Evolutionary conservation across 2,329 filamentous ascomycete species (phyloP), one percentile per base, ranked within the genome.

Genomic region (Zelopaecilomyces penicillatus): DNA sequence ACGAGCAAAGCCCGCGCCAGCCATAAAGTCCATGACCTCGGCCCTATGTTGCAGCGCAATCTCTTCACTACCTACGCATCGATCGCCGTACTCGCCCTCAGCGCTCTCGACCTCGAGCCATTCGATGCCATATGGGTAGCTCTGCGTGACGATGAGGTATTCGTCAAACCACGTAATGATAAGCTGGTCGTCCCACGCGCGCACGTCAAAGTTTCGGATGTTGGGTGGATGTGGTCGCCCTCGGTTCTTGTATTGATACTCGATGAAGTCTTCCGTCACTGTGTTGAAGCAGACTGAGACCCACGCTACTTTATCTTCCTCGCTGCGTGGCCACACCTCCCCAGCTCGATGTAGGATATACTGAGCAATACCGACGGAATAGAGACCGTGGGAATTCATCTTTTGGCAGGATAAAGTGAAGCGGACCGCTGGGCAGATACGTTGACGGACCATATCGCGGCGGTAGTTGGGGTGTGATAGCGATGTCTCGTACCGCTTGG

Each of bases 131-230:
- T 48, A 45, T 5, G 43, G 37, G n/a, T 48, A 48, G 19, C 19
- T 19, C 12, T 45, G 39, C 11, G 39, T 28, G 37, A 42, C 44
- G 12, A 48, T 42, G 28, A 48, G 46, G 9, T 48, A 48, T 27
- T 48, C 46, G 39, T 48, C 46, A n/a, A 45, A 48, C 46, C 46
- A 48, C 11, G 43, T 30, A 9, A 48, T 48, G 36, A 48, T n/a
- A 5, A 48, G 40, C 29, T 48, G 39, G 30, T 48, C 46, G 8
- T 45, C 46, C 46, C 46, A 48, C 3, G 31, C 46, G 5, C 43
- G 36, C 30, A 48, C 9, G 39, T 48, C 46, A 37, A 48, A 48
- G 36, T 38, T 36, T 12, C 39, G 45, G 11, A 45, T 40, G 8
- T 45, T 39, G 6, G 46, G 35, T 6, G 46, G 42, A 32, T 48